Base-by-base conservation (phyloP, 768 basidiomycete species). In the Phlebiopsis flavidoalba region DNA sequence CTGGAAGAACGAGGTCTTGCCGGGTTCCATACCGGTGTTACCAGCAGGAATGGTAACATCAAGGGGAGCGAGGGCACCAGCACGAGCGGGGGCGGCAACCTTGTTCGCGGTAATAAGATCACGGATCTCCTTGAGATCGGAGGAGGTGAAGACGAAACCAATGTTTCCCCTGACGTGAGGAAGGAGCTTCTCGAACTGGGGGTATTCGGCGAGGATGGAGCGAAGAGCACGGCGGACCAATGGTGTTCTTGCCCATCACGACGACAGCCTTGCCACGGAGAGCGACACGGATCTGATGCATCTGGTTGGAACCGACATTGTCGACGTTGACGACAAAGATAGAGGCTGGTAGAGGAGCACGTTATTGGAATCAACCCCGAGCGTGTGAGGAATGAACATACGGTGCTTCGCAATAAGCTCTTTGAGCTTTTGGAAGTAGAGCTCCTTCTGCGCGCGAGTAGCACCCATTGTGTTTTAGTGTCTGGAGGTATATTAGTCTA, bases 1-100 rank as follows among this genome's bases (percentile, higher is more conserved):
- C 83, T 99, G 97, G 93, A 99, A 99, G 93, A 98, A 99, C 69
- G 97, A 97, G 63, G 97, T 99, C 85, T 99, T 99, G 72, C 96
- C 97, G 69, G 97, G 97, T 76, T 98, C 97, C 97, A 99, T 99
- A 77, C 95, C 95, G 59, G 97, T 99, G 88, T 98, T 98, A 62
- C 95, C 89, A 49, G 88, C 93, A 37, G 95, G 94, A 67, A 99
- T 91, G 63, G 78, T 79, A 71, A 98, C 96, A 69, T 98, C 89
- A 79, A 85, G 86, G 72, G 96, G 91, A 40, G 96, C 95, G 69
- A 87, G 84, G 37, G 96, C 96, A 83, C 95, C 96, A 64, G 97
- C 95, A 83, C 97, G 94, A 67, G 97, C 97, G 50, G 97, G 97
- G 54, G 97, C 97, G 57, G 93, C 93, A 64, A 99, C 95, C 81